phyloP scores from a whole-genome alignment of 768 basidiomycete genomes.

The Rubroboletus pulcherrimus region DNA sequence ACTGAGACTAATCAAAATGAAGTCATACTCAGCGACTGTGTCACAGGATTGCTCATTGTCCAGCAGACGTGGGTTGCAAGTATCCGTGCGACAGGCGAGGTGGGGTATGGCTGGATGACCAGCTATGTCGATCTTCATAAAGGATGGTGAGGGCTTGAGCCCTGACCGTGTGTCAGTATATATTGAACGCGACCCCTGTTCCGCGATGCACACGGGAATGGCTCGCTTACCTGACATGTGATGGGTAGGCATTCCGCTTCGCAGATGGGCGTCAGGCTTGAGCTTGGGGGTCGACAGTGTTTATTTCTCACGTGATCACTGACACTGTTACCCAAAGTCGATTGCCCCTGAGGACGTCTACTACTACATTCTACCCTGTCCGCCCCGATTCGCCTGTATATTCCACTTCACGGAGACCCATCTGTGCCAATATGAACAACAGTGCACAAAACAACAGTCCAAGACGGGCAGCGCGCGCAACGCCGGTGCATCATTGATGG shows the following conservation, averaged over 20 bases:
- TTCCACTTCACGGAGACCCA: not conserved
- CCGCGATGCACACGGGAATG: no score
- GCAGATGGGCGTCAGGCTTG: no score
- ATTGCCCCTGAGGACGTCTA: no score
- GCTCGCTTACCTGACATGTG: no score
- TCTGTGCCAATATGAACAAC: not conserved
- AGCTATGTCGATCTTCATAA: not conserved
- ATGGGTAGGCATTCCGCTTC: no score
- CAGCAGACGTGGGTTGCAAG: not conserved
- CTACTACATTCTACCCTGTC: no score
- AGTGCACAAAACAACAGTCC: not conserved
- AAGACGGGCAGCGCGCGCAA: not conserved
- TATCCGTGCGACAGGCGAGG: not conserved
- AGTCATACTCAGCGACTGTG: not conserved
- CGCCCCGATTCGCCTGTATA: no score
- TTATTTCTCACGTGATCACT: no score
- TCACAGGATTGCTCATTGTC: not conserved
- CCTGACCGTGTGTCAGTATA: not conserved
- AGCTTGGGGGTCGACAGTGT: no score
- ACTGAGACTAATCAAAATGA: not conserved
- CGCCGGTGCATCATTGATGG: no score
- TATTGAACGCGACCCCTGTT: no score
- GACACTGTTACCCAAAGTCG: no score
- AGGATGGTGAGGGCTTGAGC: not conserved
- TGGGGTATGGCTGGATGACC: not conserved